Base-by-base conservation (phyloP, 2,329 filamentous ascomycete species). In the Botrytis medusae region DNA sequence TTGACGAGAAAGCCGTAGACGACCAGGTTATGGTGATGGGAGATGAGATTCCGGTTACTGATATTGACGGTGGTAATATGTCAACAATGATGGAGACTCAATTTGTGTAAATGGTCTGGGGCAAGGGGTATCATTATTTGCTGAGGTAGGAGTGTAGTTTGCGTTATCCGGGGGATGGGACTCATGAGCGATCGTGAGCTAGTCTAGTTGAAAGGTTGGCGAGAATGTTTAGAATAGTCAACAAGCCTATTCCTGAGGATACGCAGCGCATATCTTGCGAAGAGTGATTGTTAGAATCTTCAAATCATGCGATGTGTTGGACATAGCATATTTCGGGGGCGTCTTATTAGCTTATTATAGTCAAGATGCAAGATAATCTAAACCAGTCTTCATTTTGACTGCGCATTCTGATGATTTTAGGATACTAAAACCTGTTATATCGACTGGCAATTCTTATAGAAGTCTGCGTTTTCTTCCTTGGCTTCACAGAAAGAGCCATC, bases 1-100 rank as follows among this genome's bases (percentile, higher is more conserved):
- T 75, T 68, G 76, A 78, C 8, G 72, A 74, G 63, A 62, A 69
- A 59, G 48, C 65, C 42, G 46, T 32, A 62, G 8, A 37, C 48
- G 63, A 75, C 42, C 62, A 74, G 46, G 76, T 73, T 60, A 74
- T 76, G 64, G 75, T 73, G 32, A 75, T 76, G 48, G 63, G 51
- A 20, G 65, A 64, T 42, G 65, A 68, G 16, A 16, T 29, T 42
- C 29, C 65, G 8, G 34, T 18, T 18, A 29, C 48, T 42, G 48
- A 12, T 25, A 34, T 65, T 14, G 42, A 65, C 37, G 42, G 29
- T 42, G 65, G 25, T 44, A 51, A 44, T n/a, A 57, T 20, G 37
- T 57, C 25, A 22, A 32, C 25, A 29, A 69, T 57, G 48, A 57
- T 57, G 65, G 65, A 69, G 12, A n/a, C 29, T 32, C 51, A 37